Conservation (phyloP, 2,329 filamentous ascomycete species). For the Monilinia aucupariae region DNA sequence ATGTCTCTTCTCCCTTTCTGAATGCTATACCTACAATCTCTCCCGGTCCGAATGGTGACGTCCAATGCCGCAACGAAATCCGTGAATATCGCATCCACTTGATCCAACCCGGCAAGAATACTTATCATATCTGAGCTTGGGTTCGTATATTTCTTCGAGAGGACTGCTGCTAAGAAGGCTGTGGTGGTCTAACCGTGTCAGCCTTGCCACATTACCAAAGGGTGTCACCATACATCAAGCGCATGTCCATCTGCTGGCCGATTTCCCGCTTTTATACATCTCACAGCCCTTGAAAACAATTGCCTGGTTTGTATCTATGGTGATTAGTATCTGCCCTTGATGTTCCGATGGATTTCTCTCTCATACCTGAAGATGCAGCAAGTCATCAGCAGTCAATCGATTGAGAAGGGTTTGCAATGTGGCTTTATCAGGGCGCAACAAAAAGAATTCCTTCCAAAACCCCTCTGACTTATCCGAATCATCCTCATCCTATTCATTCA, state of each 20-base stretch:
- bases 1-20: background rate
- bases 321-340: constrained; percentile 17
- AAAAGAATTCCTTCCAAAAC: constrained; percentile 95
- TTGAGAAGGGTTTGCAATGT: constrained; percentile 65
- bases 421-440: constrained; percentile 71
- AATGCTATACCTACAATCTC: constrained; percentile 51
- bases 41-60: constrained; percentile 71
- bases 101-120: constrained; percentile 80
- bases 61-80: constrained; percentile 84
- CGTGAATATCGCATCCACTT: constrained; percentile 79
- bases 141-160: constrained; percentile 89
- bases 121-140: constrained; percentile 92
- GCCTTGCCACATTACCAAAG: constrained; percentile 33
- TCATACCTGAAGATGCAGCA: constrained; percentile 65
- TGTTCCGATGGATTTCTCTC: background rate
- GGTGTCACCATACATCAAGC: constrained; percentile 63
- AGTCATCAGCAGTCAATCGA: constrained; percentile 64
- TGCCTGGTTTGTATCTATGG: constrained; percentile 41
- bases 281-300: constrained; percentile 70
- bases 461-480: constrained; percentile 71
- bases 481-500: constrained; percentile 51
- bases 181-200: constrained; percentile 68
- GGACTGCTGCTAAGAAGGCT: constrained; percentile 74
- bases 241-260: constrained; percentile 68
- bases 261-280: constrained; percentile 55